These are phyloP conservation scores for Rhodotorula sp. DNA, from an alignment of 1,284 basidiomycete genomes.

Conservation along the genomic window DNA sequence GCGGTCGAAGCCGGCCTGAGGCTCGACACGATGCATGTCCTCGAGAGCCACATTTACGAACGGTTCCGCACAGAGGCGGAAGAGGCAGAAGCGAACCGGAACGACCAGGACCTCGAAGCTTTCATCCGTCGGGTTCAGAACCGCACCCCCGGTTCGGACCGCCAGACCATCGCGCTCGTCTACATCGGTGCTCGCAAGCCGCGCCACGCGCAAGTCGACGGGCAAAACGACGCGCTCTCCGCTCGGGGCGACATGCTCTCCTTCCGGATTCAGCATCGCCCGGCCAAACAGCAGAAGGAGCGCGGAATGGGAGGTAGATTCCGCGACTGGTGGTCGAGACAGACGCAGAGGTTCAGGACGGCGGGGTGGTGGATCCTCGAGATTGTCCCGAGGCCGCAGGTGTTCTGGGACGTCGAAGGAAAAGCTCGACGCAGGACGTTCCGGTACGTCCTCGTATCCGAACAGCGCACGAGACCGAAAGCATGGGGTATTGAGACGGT, in stretches of 20 bases:
- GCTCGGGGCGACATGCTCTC: conserved; percentile 21
- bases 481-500: too few relatives aligned
- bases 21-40: conserved; percentile 11
- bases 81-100: neutral
- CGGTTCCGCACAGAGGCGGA: conserved; percentile 8
- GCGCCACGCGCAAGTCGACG: neutral
- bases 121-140: neutral
- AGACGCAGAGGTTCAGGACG: conserved; percentile 4
- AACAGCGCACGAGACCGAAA: too few relatives aligned
- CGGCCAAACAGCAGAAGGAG: neutral
- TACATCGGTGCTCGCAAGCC: conserved; percentile 12
- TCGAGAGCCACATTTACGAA: conserved; percentile 8
- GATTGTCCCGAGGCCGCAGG: conserved; percentile 16
- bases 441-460: conserved; percentile 2
- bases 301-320: neutral
- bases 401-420: conserved; percentile 25
- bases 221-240: conserved; percentile 17
- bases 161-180: conserved; percentile 5
- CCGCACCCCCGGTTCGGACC: neutral
- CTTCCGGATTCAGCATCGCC: conserved; percentile 7
- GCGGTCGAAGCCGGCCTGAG: conserved; percentile 24
- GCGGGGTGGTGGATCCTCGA: conserved; percentile 28
- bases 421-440: neutral
- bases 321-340: neutral
- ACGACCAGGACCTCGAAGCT: neutral